Conservation (phyloP, 177 flowering plant species). For the Vitis hybrid region DNA sequence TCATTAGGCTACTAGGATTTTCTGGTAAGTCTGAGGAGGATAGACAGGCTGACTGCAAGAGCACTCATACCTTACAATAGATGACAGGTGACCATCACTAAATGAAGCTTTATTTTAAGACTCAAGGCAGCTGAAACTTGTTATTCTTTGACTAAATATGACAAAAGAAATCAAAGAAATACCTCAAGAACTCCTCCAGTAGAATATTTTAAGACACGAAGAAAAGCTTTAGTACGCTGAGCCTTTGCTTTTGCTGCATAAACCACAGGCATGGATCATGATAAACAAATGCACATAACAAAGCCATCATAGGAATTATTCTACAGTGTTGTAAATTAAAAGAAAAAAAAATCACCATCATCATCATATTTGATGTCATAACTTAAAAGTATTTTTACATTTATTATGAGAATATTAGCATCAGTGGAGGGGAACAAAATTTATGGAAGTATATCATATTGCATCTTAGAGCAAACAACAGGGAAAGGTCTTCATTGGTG, state of each 20-base stretch:
- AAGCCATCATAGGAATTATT: neutral
- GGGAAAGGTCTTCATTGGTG: too few relatives aligned
- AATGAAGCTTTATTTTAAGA: too few relatives aligned
- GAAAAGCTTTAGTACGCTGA: slow-evolving; percentile 73
- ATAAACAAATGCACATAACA: neutral
- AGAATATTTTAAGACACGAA: slow-evolving; percentile 88
- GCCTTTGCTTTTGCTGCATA: slow-evolving; percentile 80
- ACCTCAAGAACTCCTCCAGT: slow-evolving; percentile 97
- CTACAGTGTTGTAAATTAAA: neutral
- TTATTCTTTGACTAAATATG: too few relatives aligned
- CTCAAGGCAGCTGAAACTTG: too few relatives aligned
- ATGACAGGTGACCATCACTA: too few relatives aligned
- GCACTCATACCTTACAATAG: too few relatives aligned
- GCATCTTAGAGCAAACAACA: neutral
- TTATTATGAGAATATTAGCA: neutral
- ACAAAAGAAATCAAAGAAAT: slow-evolving; percentile 5
- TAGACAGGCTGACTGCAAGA: too few relatives aligned
- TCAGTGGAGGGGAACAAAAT: neutral
- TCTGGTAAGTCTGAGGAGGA: too few relatives aligned
- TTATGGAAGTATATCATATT: neutral
- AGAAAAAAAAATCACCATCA: neutral
- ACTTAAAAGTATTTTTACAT: neutral
- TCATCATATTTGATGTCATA: neutral
- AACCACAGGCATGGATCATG: slow-evolving; percentile 16
- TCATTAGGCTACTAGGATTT: too few relatives aligned